Evolutionary conservation across 768 basidiomycete species (phyloP), one percentile per base, ranked within the genome.

Genomic region (Mycena vitilis): DNA sequence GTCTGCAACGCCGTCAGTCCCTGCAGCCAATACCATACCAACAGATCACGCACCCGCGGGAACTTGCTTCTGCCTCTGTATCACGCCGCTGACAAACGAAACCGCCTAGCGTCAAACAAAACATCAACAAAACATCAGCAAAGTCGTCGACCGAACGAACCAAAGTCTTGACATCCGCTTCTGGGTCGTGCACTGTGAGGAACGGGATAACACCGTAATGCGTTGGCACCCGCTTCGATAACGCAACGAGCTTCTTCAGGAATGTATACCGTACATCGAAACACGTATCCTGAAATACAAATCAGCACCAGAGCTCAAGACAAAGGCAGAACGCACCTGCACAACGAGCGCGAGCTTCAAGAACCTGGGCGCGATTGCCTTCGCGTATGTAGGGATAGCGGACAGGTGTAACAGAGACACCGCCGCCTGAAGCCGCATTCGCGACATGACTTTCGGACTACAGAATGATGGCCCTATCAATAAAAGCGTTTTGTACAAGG

Each of bases 181-280:
- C 97, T 0, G 96, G 96, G 78, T 99, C 98, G 73, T 95, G 91
- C 0, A 96, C 91, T 0, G 93, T 91, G 52, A 99, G 80, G 81
- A 98, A 95, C 7, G 94, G 91, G 64, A 98, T 87, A 52, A 93
- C 82, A 75, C 96, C 95, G 81, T 91, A 96, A 22, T 88, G 85
- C 1, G 91, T 78, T 18, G 89, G 85, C 3, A 96, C 40, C 4
- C 81, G 76, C 52, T 87, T 85, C n/a, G 96, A 78, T 30, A 94
- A 80, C 12, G 83, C 75, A 13, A 92, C 79, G 2, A 96, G 81
- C 78, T 98, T 98, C 30, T 81, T 86, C 59, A 98, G 77, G 81
- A 97, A 96, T 5, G 74, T 80, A 63, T 89, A 81, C 51, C 98
- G 93, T 52, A 99, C 94, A 71, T 95, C 89, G 77, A 90, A 98